phyloP scores from a whole-genome alignment of 176 grass and related monocot genomes.

The Triticum dicoccoides region DNA sequence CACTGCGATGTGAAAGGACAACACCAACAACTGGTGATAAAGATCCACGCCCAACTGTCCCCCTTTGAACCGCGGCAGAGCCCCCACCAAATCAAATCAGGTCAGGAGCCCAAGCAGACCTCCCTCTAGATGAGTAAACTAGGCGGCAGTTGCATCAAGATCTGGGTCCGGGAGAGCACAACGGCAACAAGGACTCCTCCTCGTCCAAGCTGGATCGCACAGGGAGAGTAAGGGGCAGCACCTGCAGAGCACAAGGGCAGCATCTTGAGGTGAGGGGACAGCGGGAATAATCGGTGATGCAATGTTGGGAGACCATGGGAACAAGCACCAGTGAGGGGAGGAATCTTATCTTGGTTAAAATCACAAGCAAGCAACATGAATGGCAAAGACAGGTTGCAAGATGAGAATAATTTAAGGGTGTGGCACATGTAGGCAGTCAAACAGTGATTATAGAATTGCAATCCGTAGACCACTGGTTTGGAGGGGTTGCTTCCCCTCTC shows the following conservation, averaged over 20 bases:
- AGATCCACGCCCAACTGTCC: conserved; percentile 43
- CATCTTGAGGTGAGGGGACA: conserved; percentile 73
- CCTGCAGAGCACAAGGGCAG: conserved; percentile 71
- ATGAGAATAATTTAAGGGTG: conserved; percentile 17
- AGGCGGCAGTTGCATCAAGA: conserved; percentile 41
- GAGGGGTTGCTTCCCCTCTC: not conserved
- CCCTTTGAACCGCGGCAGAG: conserved; percentile 40
- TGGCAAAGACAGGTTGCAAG: conserved; percentile 24
- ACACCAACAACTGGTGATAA: conserved; percentile 48
- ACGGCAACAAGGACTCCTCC: conserved; percentile 38
- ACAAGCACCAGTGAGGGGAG: conserved; percentile 58
- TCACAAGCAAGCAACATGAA: conserved; percentile 48
- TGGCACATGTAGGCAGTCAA: conserved; percentile 52
- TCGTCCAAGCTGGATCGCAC: conserved; percentile 42
- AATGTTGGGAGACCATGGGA: conserved; percentile 83
- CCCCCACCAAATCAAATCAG: conserved; percentile 55
- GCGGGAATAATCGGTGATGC: conserved; percentile 59
- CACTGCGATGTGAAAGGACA: conserved; percentile 43
- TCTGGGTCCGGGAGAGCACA: conserved; percentile 48
- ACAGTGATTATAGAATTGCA: conserved; percentile 44
- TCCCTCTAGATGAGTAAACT: conserved; percentile 59
- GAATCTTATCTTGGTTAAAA: conserved; percentile 63
- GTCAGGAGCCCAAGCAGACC: conserved; percentile 15
- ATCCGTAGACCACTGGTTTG: conserved; percentile 25
- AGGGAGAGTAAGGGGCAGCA: conserved; percentile 28